These are phyloP conservation scores for Puccinia coronata DNA, from an alignment of 1,284 basidiomycete genomes.

Conservation along the genomic window DNA sequence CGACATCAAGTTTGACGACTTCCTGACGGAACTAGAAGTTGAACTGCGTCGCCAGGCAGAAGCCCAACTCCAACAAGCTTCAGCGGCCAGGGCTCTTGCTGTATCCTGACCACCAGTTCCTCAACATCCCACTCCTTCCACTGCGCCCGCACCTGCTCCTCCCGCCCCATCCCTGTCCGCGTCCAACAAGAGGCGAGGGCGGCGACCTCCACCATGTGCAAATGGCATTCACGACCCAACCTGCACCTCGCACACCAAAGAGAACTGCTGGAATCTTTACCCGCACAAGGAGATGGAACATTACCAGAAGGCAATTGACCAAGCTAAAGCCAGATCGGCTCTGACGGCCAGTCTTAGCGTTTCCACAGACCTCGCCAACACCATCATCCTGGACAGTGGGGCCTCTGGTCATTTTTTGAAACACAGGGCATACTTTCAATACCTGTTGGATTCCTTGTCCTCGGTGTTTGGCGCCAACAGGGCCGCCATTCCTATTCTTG, in stretches of 20 bases:
- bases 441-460: not conserved
- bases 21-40: not conserved
- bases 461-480: not conserved
- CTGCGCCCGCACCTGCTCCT: too few species aligned
- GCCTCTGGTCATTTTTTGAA: slow-evolving; percentile 9
- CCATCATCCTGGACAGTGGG: not conserved
- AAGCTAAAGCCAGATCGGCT: not conserved
- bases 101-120: too few species aligned
- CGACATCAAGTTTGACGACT: not conserved
- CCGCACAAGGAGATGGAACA: not conserved
- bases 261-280: not conserved
- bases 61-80: too few species aligned
- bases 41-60: not conserved
- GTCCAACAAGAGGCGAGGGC: too few species aligned
- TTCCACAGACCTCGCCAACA: not conserved
- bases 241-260: not conserved
- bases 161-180: too few species aligned
- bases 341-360: not conserved
- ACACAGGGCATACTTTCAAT: not conserved
- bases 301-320: not conserved
- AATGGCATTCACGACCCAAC: not conserved
- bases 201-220: not conserved
- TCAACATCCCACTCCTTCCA: too few species aligned
- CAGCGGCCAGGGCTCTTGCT: too few species aligned
- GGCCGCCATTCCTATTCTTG: not conserved